These are phyloP conservation scores for Hammondia hammondi DNA, from an alignment of 169 alveolate species.

Conservation along the genomic window DNA sequence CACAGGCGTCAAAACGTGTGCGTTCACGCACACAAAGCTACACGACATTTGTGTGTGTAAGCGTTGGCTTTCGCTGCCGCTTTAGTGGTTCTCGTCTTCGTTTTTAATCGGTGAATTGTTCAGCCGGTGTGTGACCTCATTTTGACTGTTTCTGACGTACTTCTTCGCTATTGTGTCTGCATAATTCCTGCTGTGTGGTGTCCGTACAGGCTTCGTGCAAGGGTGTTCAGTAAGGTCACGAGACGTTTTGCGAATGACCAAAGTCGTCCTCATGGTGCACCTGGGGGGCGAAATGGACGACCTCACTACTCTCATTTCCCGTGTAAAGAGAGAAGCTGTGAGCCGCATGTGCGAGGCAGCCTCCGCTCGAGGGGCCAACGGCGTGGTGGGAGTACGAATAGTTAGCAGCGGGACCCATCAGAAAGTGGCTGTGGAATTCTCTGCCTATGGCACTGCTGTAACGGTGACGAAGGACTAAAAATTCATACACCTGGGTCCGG, in stretches of 20 bases:
- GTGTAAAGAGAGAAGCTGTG: slow-evolving; percentile 20
- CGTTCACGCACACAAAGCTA: too few relatives aligned
- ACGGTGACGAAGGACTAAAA: background rate
- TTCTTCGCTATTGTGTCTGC: too few relatives aligned
- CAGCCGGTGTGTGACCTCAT: too few relatives aligned
- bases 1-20: too few relatives aligned
- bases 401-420: slow-evolving; percentile 41
- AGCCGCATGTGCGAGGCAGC: slow-evolving; percentile 10
- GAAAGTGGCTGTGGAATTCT: slow-evolving; percentile 22
- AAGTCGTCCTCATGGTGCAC: slow-evolving; percentile 29
- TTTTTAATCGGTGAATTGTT: too few relatives aligned
- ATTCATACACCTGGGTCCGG: background rate
- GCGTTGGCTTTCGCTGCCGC: too few relatives aligned
- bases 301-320: slow-evolving; percentile 1
- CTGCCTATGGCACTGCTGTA: slow-evolving; percentile 43
- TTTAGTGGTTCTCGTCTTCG: too few relatives aligned
- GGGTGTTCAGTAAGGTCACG: slow-evolving; percentile 25
- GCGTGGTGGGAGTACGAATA: slow-evolving; percentile 2
- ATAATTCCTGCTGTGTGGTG: too few relatives aligned
- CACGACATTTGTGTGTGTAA: too few relatives aligned
- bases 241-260: slow-evolving; percentile 23
- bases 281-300: slow-evolving; percentile 38
- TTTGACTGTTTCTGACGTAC: too few relatives aligned
- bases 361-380: slow-evolving; percentile 12
- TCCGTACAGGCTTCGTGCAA: background rate